These are phyloP conservation scores for Boletus eberwhitei DNA, from an alignment of 768 basidiomycete genomes.

Conservation along the genomic window DNA sequence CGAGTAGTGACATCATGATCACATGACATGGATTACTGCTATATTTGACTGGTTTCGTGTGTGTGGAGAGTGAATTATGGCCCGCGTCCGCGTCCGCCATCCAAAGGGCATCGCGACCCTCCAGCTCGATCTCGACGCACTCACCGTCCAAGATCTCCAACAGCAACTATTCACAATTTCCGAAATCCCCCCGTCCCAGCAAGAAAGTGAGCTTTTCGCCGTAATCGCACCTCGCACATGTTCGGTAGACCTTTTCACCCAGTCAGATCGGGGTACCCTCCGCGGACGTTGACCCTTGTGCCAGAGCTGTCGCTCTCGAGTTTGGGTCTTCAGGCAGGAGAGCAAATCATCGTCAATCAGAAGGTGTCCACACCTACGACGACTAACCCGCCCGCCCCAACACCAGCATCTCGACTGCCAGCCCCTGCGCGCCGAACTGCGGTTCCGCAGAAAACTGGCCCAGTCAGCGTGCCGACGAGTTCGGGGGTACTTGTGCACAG, in stretches of 20 bases:
- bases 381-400: slow-evolving; percentile 6
- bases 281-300: slow-evolving; percentile 63
- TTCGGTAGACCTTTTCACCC: slow-evolving; percentile 2
- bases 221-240: neutral
- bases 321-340: slow-evolving; percentile 73
- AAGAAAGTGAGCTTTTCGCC: slow-evolving; percentile 59
- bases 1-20: no score
- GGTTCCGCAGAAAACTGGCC: slow-evolving; percentile 32
- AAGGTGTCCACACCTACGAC: slow-evolving; percentile 21
- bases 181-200: slow-evolving; percentile 70
- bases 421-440: slow-evolving; percentile 14
- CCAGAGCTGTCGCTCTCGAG: slow-evolving; percentile 74
- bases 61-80: slow-evolving; percentile 41
- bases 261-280: slow-evolving; percentile 89
- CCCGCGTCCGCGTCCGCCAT: slow-evolving; percentile 75
- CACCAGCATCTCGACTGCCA: slow-evolving; percentile 12
- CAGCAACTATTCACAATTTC: slow-evolving; percentile 64
- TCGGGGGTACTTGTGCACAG: slow-evolving; percentile 72
- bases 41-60: neutral
- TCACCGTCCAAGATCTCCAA: slow-evolving; percentile 73
- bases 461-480: slow-evolving; percentile 58
- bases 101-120: slow-evolving; percentile 81
- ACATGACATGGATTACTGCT: no score
- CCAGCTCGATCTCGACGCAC: slow-evolving; percentile 57
- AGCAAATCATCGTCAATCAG: slow-evolving; percentile 79